Evolutionary conservation across 345 rosid genomes (phyloP), one percentile per base, ranked within the genome.

Genomic region (Linum lewisii): DNA sequence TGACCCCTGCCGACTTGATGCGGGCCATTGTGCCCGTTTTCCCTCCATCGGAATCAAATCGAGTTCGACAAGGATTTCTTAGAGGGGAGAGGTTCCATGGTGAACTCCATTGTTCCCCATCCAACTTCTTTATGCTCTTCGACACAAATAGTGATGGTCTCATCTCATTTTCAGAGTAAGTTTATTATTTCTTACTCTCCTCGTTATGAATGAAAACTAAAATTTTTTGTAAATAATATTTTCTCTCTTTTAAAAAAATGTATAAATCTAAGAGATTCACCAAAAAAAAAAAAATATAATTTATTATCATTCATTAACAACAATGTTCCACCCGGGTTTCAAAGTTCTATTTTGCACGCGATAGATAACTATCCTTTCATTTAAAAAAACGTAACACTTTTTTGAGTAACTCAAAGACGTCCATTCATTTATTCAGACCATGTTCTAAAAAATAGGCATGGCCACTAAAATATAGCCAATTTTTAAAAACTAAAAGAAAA

Each of bases 1-100:
- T 60, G 74, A 70, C 74, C 9, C 74, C 74, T 13, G 63, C 54
- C 7, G 74, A 70, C 69, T 61, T 70, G 65, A 70, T 70, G 74
- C 24, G 69, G 57, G 74, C 74, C 20, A 38, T 65, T 16, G 69
- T 70, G 44, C 74, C 74, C 2, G 74, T 70, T 1, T 64, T 70
- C 61, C 66, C 74, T 49, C 61, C 74, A 19, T 56, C 69, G 1
- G 66, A 65, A 25, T 70, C 74, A 2, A 42, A 70, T 38, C 74
- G 69, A 1, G 66, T 70, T 7, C 55, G 74, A 50, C 65, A 70
- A 21, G 74, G 74, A 21, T 70, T 54, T 37, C 57, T 70, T 8
- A 54, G 69, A 50, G 74, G 74, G 14, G 74, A 70, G 37, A 59
- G 49, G 18, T 26, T 38, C 53, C 74, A 65, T 6, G 54, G 66